Evolutionary conservation across 768 basidiomycete genomes (phyloP).

Genomic region (Trametes meyenii): DNA sequence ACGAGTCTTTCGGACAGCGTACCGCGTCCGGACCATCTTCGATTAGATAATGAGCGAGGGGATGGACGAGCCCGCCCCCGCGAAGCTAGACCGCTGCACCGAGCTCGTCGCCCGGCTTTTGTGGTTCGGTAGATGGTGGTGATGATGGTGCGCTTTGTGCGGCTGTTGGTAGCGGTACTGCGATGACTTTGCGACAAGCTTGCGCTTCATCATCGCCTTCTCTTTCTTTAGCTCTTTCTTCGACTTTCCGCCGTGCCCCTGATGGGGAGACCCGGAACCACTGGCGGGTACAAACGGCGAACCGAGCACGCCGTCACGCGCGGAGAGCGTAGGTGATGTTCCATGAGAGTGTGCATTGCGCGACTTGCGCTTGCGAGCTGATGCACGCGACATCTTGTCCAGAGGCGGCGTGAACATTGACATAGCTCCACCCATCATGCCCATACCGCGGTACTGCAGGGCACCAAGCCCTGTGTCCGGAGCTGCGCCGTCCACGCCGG

Average conservation of each 20-base stretch:
- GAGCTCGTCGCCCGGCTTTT: conserved; percentile 60
- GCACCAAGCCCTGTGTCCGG: conserved; percentile 41
- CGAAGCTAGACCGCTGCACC: conserved; percentile 49
- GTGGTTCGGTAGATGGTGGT: conserved; percentile 57
- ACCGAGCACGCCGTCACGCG: conserved; percentile 53
- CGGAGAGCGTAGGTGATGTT: conserved; percentile 39
- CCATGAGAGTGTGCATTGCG: conserved; percentile 25
- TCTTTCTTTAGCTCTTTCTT: conserved; percentile 66
- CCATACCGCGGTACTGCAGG: conserved; percentile 27
- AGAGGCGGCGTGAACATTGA: conserved; percentile 23
- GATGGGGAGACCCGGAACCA: conserved; percentile 20
- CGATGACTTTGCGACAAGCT: conserved; percentile 46
- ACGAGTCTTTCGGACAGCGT: background rate
- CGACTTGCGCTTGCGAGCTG: conserved; percentile 30
- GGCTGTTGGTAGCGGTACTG: conserved; percentile 42
- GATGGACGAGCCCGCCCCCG: conserved; percentile 26
- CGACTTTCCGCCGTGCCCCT: conserved; percentile 41
- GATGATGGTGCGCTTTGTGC: conserved; percentile 57
- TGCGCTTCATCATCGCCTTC: conserved; percentile 66
- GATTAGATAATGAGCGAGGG: conserved; percentile 29
- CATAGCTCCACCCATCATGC: conserved; percentile 23
- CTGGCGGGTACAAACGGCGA: conserved; percentile 47
- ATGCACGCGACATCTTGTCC: conserved; percentile 28
- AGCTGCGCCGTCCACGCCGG: conserved; percentile 34
- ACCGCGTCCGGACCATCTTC: background rate